Evolutionary conservation across 2,329 filamentous ascomycete genomes (phyloP), one percentile per base, ranked within the genome.

Genomic region (Alternaria triticimaculans): DNA sequence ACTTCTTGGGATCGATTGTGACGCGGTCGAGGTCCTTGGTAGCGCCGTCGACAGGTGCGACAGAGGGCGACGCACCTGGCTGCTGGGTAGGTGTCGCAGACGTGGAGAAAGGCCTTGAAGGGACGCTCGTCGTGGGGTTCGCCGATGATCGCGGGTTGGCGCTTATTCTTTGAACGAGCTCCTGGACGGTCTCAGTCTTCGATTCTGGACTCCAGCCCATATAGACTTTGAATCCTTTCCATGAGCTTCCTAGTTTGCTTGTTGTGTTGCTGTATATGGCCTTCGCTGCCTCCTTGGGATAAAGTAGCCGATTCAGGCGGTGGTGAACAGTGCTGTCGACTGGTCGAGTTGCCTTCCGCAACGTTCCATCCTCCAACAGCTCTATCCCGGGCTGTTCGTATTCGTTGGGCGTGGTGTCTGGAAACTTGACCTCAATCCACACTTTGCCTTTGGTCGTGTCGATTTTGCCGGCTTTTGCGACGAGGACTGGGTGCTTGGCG

Each of bases 381-480:
- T 78, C 76, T 30, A 76, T 69, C 9, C 85, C 85, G 20, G 78
- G 81, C 4, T 82, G 80, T 63, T 82, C 82, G 60, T 82, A 86
- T 63, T 86, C 84, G 64, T 77, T 72, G 1, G 84, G 84, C 43
- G 84, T 84, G 5, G 81, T 82, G 48, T 82, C 78, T 1, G 84
- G 85, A 51, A 84, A 85, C 15, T 75, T 77, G 18, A 85, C 76
- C 53, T 86, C 83, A 6, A 87, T 73, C 84, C 83, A 85, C 55
- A 74, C 77, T 23, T 76, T 79, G n/a, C 82, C 80, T 15, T 81
- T 73, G 48, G 77, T 79, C 8, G 76, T 55, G 55, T 84, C 79
- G 37, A 81, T 63, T 43, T 78, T 72, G 7, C 83, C 83, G 18
- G 83, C 67, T 20, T 59, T 64, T 23, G 71, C 68, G 25, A 65